phyloP scores from a whole-genome alignment of 2,329 filamentous ascomycete genomes.

The Westerdykella ornata region DNA sequence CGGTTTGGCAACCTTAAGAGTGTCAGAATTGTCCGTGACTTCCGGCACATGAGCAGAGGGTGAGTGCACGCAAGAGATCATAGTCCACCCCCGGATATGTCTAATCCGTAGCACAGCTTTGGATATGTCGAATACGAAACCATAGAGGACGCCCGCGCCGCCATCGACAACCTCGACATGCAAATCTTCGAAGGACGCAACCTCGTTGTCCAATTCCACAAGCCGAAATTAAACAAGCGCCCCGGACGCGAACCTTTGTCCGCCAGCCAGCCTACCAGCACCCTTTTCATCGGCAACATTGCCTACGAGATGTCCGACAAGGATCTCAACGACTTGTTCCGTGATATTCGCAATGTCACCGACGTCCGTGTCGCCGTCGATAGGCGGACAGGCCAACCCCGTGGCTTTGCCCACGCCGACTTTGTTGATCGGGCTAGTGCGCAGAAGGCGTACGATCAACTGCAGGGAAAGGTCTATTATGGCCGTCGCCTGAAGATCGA shows the following conservation, averaged over 20 bases:
- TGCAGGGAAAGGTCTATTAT: slow-evolving; percentile 56
- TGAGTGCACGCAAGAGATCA: slow-evolving; percentile 32
- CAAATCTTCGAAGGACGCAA: slow-evolving; percentile 58
- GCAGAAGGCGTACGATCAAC: slow-evolving; percentile 49
- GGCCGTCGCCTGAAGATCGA: slow-evolving; percentile 61
- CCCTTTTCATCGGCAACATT: slow-evolving; percentile 79
- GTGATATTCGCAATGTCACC: slow-evolving; percentile 59
- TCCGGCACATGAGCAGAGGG: slow-evolving; percentile 62
- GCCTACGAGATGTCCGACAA: slow-evolving; percentile 78
- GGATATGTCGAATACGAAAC: slow-evolving; percentile 58
- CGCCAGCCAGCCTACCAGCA: slow-evolving; percentile 51
- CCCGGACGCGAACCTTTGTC: slow-evolving; percentile 2
- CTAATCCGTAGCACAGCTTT: slow-evolving; percentile 45
- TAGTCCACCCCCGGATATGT: slow-evolving; percentile 8
- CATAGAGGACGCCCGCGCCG: slow-evolving; percentile 48
- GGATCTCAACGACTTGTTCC: slow-evolving; percentile 73
- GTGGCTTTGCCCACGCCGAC: slow-evolving; percentile 80
- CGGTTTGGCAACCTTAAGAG: slow-evolving; percentile 52
- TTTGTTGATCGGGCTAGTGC: slow-evolving; percentile 65
- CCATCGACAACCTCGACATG: slow-evolving; percentile 54
- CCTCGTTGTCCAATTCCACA: slow-evolving; percentile 56
- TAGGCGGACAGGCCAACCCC: slow-evolving; percentile 68
- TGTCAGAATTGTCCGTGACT: slow-evolving; percentile 54
- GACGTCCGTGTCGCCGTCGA: slow-evolving; percentile 81
- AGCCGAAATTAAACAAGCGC: slow-evolving; percentile 12